Percentiles rank a stretch among this genome's conserved stretches.
phyloP scores from a whole-genome alignment of 306 rosid species.

The Phaseolus lunatus region DNA sequence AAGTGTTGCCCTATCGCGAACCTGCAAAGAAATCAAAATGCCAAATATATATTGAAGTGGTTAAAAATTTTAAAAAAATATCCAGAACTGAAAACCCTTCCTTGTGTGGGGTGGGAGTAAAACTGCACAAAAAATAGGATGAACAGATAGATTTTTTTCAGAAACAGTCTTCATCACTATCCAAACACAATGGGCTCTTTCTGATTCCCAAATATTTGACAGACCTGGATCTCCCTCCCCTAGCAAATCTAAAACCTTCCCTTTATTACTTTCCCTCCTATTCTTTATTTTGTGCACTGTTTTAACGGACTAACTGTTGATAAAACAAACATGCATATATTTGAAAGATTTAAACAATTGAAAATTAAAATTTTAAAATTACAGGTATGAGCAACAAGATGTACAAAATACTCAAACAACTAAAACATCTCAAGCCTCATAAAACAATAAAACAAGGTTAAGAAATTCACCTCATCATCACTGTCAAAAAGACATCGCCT shows the following conservation, averaged over 20 bases:
- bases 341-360: conserved; percentile 20
- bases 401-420: conserved; percentile 5
- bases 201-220: background rate
- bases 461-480: conserved; percentile 89
- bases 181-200: background rate
- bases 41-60: conserved; percentile 17
- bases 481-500: conserved; percentile 91
- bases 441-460: conserved; percentile 31
- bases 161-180: background rate
- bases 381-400: background rate
- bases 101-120: background rate
- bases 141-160: background rate
- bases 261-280: background rate
- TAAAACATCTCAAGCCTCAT: conserved; percentile 33
- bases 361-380: conserved; percentile 27
- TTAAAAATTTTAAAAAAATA: background rate
- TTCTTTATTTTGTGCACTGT: background rate
- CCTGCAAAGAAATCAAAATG: conserved; percentile 58
- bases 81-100: background rate
- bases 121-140: background rate
- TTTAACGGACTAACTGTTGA: background rate
- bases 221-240: background rate
- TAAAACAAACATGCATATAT: conserved; percentile 11
- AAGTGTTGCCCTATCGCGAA: conserved; percentile 98
- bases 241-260: background rate